A percentile compares a stretch with the other conserved stretches of the same genome.
These are phyloP conservation scores for Erythrophleum ivorense DNA, from an alignment of 331 rosid genomes.

Conservation along the genomic window DNA sequence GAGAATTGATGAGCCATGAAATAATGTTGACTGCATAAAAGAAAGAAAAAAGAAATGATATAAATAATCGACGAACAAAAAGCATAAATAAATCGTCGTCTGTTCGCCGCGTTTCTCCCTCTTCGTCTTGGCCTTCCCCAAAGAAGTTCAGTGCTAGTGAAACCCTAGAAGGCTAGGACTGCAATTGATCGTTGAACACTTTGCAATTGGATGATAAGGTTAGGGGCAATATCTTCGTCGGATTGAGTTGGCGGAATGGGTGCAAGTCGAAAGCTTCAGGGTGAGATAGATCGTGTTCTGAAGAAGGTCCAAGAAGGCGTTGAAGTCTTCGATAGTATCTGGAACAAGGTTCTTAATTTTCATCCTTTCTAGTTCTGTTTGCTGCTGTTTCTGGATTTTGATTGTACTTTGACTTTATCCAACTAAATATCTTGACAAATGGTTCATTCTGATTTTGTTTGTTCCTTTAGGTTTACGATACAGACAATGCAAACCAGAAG, in stretches of 20 bases:
- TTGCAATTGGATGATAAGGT: constrained; percentile 16
- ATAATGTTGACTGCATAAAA: too few species aligned
- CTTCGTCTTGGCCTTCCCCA: not conserved
- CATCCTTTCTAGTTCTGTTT: not conserved
- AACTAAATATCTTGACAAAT: not conserved
- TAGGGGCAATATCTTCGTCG: not conserved
- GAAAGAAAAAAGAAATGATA: too few species aligned
- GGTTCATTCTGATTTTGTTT: not conserved
- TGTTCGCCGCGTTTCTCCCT: not conserved
- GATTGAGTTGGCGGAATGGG: constrained; percentile 55
- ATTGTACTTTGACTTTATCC: not conserved
- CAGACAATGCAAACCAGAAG: constrained; percentile 91
- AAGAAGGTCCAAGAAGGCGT: constrained; percentile 94
- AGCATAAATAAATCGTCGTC: not conserved
- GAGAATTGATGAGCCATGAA: too few species aligned
- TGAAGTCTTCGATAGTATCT: constrained; percentile 80
- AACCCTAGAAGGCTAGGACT: constrained; percentile 23
- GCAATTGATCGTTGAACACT: not conserved
- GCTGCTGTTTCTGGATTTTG: not conserved
- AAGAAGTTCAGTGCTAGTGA: constrained; percentile 2
- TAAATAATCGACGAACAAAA: not conserved
- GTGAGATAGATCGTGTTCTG: constrained; percentile 88
- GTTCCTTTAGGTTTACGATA: constrained; percentile 68
- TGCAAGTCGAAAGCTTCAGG: constrained; percentile 93
- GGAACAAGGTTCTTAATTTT: constrained; percentile 70